These are phyloP conservation scores for Crassisporium funariophilum DNA, from an alignment of 768 basidiomycete species.

Conservation along the genomic window DNA sequence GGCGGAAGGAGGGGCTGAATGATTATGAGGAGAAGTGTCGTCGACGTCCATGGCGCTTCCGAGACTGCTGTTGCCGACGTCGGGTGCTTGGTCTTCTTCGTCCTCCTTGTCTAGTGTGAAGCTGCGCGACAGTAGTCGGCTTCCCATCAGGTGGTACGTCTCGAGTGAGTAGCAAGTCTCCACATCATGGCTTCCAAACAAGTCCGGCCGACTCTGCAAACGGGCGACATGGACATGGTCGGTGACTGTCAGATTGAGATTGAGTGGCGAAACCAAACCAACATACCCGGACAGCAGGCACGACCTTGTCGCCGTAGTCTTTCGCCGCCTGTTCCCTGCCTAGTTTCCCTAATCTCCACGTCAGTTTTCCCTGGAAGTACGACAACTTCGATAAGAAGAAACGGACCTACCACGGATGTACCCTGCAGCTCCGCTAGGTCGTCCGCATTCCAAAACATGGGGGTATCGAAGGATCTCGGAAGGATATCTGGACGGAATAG, in stretches of 20 bases:
- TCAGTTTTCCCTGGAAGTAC: too few relatives aligned
- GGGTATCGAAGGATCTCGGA: conserved; percentile 77
- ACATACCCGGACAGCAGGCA: conserved; percentile 72
- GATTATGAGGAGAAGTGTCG: conserved; percentile 11
- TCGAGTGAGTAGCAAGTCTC: conserved; percentile 62
- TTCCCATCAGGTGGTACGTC: conserved; percentile 87
- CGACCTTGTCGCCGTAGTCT: conserved; percentile 65
- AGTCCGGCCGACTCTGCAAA: conserved; percentile 61
- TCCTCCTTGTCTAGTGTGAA: conserved; percentile 77
- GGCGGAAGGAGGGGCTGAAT: conserved; percentile 19
- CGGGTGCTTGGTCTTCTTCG: conserved; percentile 37
- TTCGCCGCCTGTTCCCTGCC: conserved; percentile 82
- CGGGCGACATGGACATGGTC: too few relatives aligned
- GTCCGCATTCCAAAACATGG: conserved; percentile 88
- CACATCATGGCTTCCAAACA: conserved; percentile 62
- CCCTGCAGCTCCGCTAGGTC: conserved; percentile 79
- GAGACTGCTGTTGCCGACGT: conserved; percentile 32
- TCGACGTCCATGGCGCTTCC: conserved; percentile 49
- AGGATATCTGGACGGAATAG: conserved; percentile 46
- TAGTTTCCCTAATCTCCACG: conserved; percentile 66
- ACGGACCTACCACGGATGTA: conserved; percentile 84
- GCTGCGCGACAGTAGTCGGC: conserved; percentile 88
- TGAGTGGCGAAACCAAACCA: not conserved
- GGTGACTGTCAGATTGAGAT: too few relatives aligned
- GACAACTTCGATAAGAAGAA: too few relatives aligned